A percentile compares a stretch with the other conserved stretches of the same genome.
These are phyloP conservation scores for Ramaria sp. DNA, from an alignment of 768 basidiomycete genomes.

Conservation along the genomic window DNA sequence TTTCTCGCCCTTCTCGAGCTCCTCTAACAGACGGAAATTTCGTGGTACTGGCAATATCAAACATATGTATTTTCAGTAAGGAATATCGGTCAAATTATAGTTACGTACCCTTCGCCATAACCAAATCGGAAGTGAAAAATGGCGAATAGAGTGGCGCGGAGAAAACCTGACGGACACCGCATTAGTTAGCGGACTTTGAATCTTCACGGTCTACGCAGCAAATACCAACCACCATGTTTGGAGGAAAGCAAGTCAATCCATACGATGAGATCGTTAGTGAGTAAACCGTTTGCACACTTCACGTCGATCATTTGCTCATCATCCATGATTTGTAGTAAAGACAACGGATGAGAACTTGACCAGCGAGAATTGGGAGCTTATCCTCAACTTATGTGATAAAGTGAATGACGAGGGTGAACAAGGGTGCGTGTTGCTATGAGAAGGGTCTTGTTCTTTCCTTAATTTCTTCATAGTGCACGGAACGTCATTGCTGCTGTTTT, in stretches of 20 bases:
- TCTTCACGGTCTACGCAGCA: slow-evolving; percentile 1
- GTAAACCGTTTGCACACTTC: slow-evolving; percentile 21
- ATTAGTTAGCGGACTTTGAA: slow-evolving; percentile 1
- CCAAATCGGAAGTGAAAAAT: not conserved
- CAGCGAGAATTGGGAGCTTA: slow-evolving; percentile 91
- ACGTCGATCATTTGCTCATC: not conserved
- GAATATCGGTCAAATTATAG: not conserved
- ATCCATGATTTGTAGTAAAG: slow-evolving; percentile 44
- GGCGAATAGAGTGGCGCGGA: slow-evolving; percentile 1
- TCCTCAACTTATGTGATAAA: slow-evolving; percentile 92
- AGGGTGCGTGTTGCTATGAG: slow-evolving; percentile 48
- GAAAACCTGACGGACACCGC: not conserved
- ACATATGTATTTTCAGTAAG: not conserved
- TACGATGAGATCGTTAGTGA: slow-evolving; percentile 90
- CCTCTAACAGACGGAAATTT: slow-evolving; percentile 93
- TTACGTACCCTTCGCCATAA: slow-evolving; percentile 25
- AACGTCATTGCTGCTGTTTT: slow-evolving; percentile 75
- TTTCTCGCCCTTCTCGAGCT: slow-evolving; percentile 99
- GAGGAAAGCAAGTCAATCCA: slow-evolving; percentile 51
- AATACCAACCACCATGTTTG: slow-evolving; percentile 45
- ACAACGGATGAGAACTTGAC: slow-evolving; percentile 98
- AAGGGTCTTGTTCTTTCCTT: not conserved
- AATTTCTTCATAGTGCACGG: slow-evolving; percentile 54
- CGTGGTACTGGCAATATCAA: slow-evolving; percentile 58
- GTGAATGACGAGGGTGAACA: slow-evolving; percentile 79